Percentiles rank a stretch among this genome's conserved stretches.
These are phyloP conservation scores for Astrephomene gubernaculifera DNA, from an alignment of 139 green algal genomes.

Conservation along the genomic window DNA sequence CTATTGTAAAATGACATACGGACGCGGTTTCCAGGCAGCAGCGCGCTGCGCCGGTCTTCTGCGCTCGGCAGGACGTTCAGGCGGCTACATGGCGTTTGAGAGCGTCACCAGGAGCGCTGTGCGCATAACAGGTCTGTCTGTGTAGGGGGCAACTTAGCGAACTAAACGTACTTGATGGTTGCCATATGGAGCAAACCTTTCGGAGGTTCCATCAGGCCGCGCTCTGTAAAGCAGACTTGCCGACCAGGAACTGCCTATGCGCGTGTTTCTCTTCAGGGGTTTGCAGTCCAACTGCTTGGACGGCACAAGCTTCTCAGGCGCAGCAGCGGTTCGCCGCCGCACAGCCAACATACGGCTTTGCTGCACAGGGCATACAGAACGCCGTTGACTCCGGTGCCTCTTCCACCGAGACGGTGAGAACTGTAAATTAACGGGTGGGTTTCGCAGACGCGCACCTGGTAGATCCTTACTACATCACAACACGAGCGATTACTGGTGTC, in stretches of 20 bases:
- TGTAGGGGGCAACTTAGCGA: neutral
- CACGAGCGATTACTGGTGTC: no score
- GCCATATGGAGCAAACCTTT: no score
- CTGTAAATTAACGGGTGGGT: no score
- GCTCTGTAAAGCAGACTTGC: no score
- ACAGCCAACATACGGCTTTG: slow-evolving; percentile 27
- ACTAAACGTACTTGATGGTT: no score
- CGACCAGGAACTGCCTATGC: no score
- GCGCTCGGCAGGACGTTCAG: neutral
- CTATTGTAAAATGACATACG: neutral
- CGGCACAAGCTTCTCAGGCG: neutral
- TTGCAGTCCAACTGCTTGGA: neutral
- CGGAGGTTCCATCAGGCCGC: no score
- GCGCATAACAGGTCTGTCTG: neutral
- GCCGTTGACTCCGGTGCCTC: neutral
- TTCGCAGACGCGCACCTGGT: no score
- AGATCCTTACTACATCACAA: no score
- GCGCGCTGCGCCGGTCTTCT: neutral
- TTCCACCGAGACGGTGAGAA: neutral
- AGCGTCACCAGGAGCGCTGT: neutral
- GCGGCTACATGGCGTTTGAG: neutral
- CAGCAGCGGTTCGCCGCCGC: neutral
- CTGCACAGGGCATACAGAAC: neutral
- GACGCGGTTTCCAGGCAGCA: slow-evolving; percentile 2
- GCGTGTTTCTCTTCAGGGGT: neutral